These are phyloP conservation scores for Aristolochia contorta DNA, from an alignment of 164 flowering plant species.

Conservation along the genomic window DNA sequence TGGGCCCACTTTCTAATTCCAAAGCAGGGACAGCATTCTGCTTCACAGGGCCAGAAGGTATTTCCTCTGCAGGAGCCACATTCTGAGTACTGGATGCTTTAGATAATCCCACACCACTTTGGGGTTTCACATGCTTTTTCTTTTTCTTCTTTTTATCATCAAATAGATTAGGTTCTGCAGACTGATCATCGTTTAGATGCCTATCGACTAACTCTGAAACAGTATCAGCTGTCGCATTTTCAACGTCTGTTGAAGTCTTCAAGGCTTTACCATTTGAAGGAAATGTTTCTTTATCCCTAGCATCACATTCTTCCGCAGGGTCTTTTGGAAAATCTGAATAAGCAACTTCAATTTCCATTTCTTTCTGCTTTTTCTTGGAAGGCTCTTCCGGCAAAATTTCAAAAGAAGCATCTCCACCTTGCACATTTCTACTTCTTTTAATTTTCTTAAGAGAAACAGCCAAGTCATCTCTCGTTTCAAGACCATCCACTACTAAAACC, in stretches of 20 bases:
- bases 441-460: conserved; percentile 2
- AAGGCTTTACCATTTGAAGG: conserved; percentile 6
- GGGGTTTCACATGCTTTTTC: conserved; percentile 6
- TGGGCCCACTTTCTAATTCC: too few relatives aligned
- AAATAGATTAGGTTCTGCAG: neutral
- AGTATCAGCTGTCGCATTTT: conserved; percentile 11
- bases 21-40: too few relatives aligned
- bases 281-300: conserved; percentile 2
- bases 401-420: conserved; percentile 4
- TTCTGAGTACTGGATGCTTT: too few relatives aligned
- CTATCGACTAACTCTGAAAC: conserved; percentile 7
- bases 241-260: conserved; percentile 4
- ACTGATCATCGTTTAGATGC: conserved; percentile 1
- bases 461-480: too few relatives aligned
- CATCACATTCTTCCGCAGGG: conserved; percentile 9
- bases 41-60: too few relatives aligned
- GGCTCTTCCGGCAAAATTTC: conserved; percentile 9
- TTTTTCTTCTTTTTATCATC: conserved; percentile 16
- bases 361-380: conserved; percentile 27
- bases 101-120: too few relatives aligned
- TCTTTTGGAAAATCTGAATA: neutral
- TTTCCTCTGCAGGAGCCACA: too few relatives aligned
- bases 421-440: conserved; percentile 8
- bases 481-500: too few relatives aligned
- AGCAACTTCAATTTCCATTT: conserved; percentile 14